Evolutionary conservation across 768 basidiomycete species (phyloP), one percentile per base, ranked within the genome.

Genomic region (Mycena metata): DNA sequence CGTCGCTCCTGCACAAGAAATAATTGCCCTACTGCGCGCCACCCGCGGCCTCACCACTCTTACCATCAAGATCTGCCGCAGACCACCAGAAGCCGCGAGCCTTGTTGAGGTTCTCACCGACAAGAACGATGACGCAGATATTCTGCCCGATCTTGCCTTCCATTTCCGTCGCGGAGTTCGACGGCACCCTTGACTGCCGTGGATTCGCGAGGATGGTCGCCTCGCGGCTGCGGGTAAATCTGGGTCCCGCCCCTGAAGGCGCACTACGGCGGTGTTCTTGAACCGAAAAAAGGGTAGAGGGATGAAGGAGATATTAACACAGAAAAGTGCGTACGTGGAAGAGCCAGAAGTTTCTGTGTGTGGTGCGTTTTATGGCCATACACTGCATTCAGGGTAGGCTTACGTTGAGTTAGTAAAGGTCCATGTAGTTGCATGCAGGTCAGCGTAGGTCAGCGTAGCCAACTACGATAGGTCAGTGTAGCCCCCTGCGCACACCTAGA

Each of bases 141-240:
- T 33, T 64, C 19, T 55, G 41, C 9, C 42, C 43, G 1, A 19
- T 10, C 12, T 35, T 64, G 16, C 36, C 21, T 12, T 45, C 45
- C 35, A 33, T 64, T 16, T 5, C 43, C 9, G 36, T 26, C 43
- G 36, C 41, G 19, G 54, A 64, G 17, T 51, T 26, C 15, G 26
- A 19, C 9, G 54, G 56, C 30, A 21, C 0, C 9, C 43, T 56
- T 0, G 54, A 64, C 36, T 52, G 54, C 36, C 21, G 3, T 13
- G 52, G 52, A 17, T 64, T 64, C 24, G 62, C 23, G 9, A 54
- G 47, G 12, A 55, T 63, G 61, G 24, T 63, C 0, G 26, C 7
- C 12, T 54, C 61, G 30, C 50, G 61, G 47, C 51, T 26, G 47
- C 17, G 11, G 10, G 50, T 30, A 30, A 30, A 30, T 30, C 30